These are phyloP conservation scores for Graphilbum ipis-grandicollis DNA, from an alignment of 2,329 filamentous ascomycete species.

Conservation along the genomic window DNA sequence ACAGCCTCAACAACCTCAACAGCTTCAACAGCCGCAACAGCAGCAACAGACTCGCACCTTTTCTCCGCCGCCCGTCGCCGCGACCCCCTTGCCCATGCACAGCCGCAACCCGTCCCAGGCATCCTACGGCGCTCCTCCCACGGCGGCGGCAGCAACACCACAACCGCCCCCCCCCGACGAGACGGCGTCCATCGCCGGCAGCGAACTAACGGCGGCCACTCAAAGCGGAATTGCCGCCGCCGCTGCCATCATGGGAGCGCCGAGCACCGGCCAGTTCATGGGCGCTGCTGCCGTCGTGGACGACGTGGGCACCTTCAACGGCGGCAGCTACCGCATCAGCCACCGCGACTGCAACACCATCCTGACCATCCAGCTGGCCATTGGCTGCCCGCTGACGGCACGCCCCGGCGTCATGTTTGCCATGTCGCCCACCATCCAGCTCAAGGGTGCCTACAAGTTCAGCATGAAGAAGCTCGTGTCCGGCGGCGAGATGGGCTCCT, in stretches of 20 bases:
- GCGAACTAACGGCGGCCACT: too few relatives aligned
- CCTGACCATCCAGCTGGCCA: constrained; percentile 73
- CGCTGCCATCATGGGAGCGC: constrained; percentile 21
- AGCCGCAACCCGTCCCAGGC: constrained; percentile 15
- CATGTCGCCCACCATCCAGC: constrained; percentile 77
- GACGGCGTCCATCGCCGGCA: too few relatives aligned
- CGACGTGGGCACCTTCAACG: constrained; percentile 93
- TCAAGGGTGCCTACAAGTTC: constrained; percentile 73
- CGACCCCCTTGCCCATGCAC: constrained; percentile 18
- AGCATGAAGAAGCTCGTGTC: constrained; percentile 80
- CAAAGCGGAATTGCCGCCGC: constrained; percentile 15
- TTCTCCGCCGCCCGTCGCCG: constrained; percentile 3
- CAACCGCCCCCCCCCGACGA: too few relatives aligned
- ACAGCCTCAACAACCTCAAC: too few relatives aligned
- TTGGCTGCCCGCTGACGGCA: constrained; percentile 66
- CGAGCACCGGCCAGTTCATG: constrained; percentile 37
- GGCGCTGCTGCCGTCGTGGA: constrained; percentile 51
- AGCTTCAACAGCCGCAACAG: constrained; percentile 10
- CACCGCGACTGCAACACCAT: constrained; percentile 85
- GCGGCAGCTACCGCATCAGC: constrained; percentile 82
- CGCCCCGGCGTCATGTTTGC: constrained; percentile 86
- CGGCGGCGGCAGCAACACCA: too few relatives aligned
- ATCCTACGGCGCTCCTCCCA: constrained; percentile 9
- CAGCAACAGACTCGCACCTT: constrained; percentile 16
- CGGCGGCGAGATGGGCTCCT: constrained; percentile 62